Conservation (phyloP, 768 basidiomycete species). For the Amanita fuliginea region DNA sequence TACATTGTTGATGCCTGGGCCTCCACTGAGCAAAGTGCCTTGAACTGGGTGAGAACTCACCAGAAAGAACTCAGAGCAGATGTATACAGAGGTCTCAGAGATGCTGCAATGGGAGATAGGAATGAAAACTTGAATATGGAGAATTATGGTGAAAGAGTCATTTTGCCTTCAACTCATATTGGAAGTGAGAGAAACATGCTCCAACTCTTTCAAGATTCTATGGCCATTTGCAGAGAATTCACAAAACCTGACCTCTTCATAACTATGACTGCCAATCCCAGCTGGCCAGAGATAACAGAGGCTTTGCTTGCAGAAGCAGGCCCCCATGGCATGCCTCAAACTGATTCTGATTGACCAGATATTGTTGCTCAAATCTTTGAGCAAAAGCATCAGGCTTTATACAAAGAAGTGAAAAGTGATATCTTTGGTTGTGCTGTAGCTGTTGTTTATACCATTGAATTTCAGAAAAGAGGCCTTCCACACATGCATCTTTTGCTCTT, state of each 20-base stretch:
- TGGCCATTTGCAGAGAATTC: slow-evolving; percentile 27
- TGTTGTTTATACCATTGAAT: slow-evolving; percentile 26
- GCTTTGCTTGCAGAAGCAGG: slow-evolving; percentile 11
- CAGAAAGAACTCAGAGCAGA: slow-evolving; percentile 24
- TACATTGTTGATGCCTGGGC: slow-evolving; percentile 36
- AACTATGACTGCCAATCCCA: slow-evolving; percentile 38
- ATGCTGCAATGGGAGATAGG: not conserved
- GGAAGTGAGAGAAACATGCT: slow-evolving; percentile 26
- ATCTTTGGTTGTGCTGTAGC: too few species aligned
- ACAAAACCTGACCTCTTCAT: slow-evolving; percentile 31
- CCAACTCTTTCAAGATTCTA: slow-evolving; percentile 28
- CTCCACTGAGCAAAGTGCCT: slow-evolving; percentile 25
- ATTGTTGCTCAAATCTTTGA: not conserved
- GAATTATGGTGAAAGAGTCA: slow-evolving; percentile 15
- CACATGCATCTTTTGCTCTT: too few species aligned
- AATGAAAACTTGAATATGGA: not conserved
- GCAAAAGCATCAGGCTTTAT: too few species aligned
- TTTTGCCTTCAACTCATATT: slow-evolving; percentile 7
- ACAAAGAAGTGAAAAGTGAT: too few species aligned
- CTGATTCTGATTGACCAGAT: slow-evolving; percentile 9
- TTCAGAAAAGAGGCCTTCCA: slow-evolving; percentile 33
- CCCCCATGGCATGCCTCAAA: slow-evolving; percentile 16
- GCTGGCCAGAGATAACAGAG: slow-evolving; percentile 29
- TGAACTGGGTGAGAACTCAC: slow-evolving; percentile 23
- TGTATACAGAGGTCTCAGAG: slow-evolving; percentile 18